Base-by-base conservation (phyloP, 225 moss, liverwort and hornwort species). In the Antitrichia curtipendula region DNA sequence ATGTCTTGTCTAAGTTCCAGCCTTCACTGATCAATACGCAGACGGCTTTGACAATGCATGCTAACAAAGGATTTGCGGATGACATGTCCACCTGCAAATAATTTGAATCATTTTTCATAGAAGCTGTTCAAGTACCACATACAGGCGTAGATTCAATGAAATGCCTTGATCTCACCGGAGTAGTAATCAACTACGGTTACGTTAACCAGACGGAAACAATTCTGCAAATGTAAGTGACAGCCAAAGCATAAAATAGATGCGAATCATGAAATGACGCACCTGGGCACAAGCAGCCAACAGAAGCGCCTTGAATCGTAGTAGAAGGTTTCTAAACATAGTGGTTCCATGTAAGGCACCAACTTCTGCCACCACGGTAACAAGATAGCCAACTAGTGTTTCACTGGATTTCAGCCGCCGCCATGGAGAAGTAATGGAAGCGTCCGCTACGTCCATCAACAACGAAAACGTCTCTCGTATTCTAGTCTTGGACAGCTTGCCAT, bases 281-380 rank as follows among this genome's bases (percentile, higher is more conserved):
- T 97, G 97, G 75, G 94, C 92, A 91, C 97, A 96, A 82, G 93
- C 91, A 90, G 92, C 88, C 86, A 97, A 80, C 72, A 94, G 83
- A 85, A 96, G 89, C 23, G 94, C 93, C 88, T 95, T 97, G 71
- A 96, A 93, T 72, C 96, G 91, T 66, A 93, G 82, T 62, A 97
- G 91, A 85, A 96, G 89, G 38, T 90, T 92, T 89, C 91, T 89
- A 78, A 93, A 92, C 81, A 96, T 92, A 82, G 92, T 87, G 85
- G 77, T 91, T 78, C 97, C 95, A 72, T 96, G 90, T 41, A 93
- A 75, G 43, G 89, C 94, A 77, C 94, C 96, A 83, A 95, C 92
- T 93, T 92, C 89, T 80, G 92, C 93, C 66, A 97, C 95, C 87
- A 92, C 93, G 50, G 83, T 88, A 75, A 96, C 92, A 71, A 96